Conservation (phyloP, 169 alveolate species). For the Plasmodium relictum region DNA sequence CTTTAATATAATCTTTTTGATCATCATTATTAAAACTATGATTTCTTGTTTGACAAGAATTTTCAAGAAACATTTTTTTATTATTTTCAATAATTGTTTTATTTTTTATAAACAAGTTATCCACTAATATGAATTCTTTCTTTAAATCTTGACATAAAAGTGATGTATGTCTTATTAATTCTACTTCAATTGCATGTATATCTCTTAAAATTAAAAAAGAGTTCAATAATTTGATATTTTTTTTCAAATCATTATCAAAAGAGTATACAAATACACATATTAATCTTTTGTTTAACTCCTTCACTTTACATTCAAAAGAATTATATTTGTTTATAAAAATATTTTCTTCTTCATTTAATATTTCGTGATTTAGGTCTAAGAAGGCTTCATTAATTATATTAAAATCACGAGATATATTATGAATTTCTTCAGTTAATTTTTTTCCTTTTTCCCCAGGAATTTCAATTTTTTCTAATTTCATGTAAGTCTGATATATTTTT, state of each 20-base stretch:
- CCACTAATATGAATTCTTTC: constrained; percentile 58
- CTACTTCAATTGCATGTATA: constrained; percentile 43
- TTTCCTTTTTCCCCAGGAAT: constrained; percentile 76
- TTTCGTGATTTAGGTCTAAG: constrained; percentile 75
- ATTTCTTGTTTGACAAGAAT: background rate
- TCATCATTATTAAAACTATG: background rate
- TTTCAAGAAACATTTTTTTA: constrained; percentile 30
- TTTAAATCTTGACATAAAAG: constrained; percentile 44
- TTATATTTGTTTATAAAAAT: constrained; percentile 78
- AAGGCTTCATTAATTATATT: constrained; percentile 51
- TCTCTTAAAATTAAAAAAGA: constrained; percentile 66
- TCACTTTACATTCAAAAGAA: constrained; percentile 41
- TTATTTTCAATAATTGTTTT: constrained; percentile 50
- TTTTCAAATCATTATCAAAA: constrained; percentile 50
- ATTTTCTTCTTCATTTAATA: constrained; percentile 79
- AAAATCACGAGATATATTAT: constrained; percentile 31
- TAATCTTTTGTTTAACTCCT: constrained; percentile 44
- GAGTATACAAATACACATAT: constrained; percentile 48
- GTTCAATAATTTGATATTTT: constrained; percentile 44
- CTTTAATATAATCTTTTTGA: background rate
- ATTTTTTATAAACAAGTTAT: constrained; percentile 55
- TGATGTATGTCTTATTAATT: constrained; percentile 49
- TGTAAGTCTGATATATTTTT: constrained; percentile 58
- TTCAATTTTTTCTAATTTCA: constrained; percentile 74
- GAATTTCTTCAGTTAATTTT: constrained; percentile 57